Conservation (phyloP, 805 yeast genomes). For the Cyberlindnera lachancei region DNA sequence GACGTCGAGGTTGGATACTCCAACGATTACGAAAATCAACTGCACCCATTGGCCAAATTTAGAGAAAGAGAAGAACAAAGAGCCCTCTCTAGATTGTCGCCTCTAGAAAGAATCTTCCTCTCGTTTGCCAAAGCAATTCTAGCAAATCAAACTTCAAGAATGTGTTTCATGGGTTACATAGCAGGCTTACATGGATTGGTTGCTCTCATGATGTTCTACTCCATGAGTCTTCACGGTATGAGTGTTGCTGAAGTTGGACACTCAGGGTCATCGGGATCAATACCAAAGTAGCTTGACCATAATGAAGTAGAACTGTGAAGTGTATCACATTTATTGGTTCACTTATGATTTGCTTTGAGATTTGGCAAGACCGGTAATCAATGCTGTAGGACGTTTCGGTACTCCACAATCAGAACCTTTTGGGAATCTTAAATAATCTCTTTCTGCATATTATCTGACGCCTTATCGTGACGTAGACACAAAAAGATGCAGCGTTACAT, state of each 20-base stretch:
- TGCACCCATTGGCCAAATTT: conserved; percentile 81
- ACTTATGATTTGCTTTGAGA: no score
- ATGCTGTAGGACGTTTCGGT: no score
- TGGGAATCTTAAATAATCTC: no score
- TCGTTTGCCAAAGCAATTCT: conserved; percentile 68
- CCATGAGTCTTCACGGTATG: conserved; percentile 38
- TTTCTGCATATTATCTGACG: no score
- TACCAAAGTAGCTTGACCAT: no score
- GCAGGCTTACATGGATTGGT: conserved; percentile 67
- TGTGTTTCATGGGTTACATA: conserved; percentile 68
- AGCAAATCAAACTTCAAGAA: conserved; percentile 64
- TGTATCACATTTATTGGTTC: no score
- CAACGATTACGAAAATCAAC: conserved; percentile 61
- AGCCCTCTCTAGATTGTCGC: conserved; percentile 61
- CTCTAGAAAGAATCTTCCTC: conserved; percentile 71
- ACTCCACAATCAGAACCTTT: no score
- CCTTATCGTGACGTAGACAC: no score
- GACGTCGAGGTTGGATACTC: conserved; percentile 46
- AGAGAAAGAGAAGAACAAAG: conserved; percentile 72
- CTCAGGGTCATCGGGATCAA: no score
- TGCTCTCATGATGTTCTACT: conserved; percentile 52
- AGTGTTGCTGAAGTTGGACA: conserved; percentile 37
- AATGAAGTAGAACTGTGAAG: no score
- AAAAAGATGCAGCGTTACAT: no score
- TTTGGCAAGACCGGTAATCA: no score